Conservation (phyloP, 2,329 filamentous ascomycete genomes). For the Bipolaris cookei region DNA sequence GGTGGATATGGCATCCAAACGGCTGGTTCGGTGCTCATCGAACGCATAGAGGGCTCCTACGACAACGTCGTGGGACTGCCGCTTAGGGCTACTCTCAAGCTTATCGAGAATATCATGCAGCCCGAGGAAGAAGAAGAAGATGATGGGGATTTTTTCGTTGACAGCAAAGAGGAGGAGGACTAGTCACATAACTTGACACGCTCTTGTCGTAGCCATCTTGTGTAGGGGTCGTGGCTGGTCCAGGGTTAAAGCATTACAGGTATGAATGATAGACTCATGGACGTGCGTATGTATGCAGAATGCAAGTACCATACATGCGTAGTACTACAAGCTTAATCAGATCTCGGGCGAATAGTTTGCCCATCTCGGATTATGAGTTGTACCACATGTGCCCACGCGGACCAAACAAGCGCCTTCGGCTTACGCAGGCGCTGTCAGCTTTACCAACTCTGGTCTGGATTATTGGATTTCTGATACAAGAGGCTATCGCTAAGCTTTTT, state of each 20-base stretch:
- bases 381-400: neutral
- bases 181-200: neutral
- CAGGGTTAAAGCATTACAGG: neutral
- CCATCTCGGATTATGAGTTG: neutral
- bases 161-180: constrained; percentile 19
- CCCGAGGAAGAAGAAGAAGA: constrained; percentile 60
- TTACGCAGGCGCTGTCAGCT: neutral
- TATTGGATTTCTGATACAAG: neutral
- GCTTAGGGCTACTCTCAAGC: constrained; percentile 73
- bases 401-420: neutral
- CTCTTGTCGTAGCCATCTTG: neutral
- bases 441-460: neutral
- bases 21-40: constrained; percentile 82
- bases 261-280: neutral
- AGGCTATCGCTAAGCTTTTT: neutral
- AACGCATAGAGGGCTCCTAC: constrained; percentile 84
- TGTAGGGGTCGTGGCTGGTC: neutral
- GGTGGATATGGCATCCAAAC: constrained; percentile 96
- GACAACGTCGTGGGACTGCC: constrained; percentile 96
- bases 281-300: neutral
- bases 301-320: neutral
- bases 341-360: neutral
- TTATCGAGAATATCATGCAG: constrained; percentile 88
- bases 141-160: constrained; percentile 30
- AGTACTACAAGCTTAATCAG: neutral